These are phyloP conservation scores for Eucalyptus cloeziana DNA, from an alignment of 345 rosid species.

Conservation along the genomic window DNA sequence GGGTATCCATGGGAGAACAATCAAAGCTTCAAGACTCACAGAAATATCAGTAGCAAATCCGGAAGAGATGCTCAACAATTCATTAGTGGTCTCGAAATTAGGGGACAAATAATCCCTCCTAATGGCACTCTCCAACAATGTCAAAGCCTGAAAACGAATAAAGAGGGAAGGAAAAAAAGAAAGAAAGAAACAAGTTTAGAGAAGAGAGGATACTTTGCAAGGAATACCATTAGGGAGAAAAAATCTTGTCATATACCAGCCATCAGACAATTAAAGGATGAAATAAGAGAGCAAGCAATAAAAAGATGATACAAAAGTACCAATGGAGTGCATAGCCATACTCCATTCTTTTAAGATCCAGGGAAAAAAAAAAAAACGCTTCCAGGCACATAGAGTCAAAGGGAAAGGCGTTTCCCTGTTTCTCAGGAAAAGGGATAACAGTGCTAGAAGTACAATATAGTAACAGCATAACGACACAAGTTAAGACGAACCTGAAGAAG, in stretches of 20 bases:
- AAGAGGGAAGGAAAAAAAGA: too few species aligned
- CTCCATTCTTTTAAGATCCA: neutral
- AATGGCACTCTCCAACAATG: conserved; percentile 45
- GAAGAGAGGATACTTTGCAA: neutral
- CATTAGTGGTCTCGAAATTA: conserved; percentile 56
- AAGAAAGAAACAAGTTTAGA: neutral
- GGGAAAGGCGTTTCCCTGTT: neutral
- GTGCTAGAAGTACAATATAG: neutral
- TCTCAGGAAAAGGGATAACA: neutral
- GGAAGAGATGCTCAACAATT: conserved; percentile 25
- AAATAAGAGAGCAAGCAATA: neutral
- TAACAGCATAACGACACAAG: neutral
- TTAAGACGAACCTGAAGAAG: conserved; percentile 44
- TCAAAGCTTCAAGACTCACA: conserved; percentile 4
- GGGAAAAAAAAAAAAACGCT: neutral
- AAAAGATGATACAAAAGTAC: neutral
- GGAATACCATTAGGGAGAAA: neutral
- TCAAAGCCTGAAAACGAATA: conserved; percentile 29
- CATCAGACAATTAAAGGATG: neutral
- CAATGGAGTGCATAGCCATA: neutral
- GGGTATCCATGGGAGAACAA: conserved; percentile 72
- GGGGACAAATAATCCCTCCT: conserved; percentile 54
- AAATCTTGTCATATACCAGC: neutral
- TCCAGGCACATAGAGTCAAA: neutral
- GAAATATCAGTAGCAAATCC: neutral